These are phyloP conservation scores for Nepenthes mirabilis DNA, from an alignment of 148 eudicot genomes.

Conservation along the genomic window DNA sequence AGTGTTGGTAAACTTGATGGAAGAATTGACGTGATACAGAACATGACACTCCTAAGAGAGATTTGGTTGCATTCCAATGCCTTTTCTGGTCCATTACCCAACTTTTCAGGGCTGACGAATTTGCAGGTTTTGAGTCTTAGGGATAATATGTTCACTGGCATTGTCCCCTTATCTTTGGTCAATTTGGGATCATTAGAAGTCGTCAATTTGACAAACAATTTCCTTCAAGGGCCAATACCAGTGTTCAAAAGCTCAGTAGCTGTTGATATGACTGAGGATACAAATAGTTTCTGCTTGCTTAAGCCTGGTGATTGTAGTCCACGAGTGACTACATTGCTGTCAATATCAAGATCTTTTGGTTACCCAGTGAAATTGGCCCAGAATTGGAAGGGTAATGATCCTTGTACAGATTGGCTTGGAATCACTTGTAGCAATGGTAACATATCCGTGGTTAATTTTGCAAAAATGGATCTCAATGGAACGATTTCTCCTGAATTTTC, in stretches of 20 bases:
- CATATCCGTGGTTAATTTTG: conserved; percentile 61
- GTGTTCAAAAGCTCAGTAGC: conserved; percentile 48
- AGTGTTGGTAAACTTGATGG: conserved; percentile 42
- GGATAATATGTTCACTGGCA: conserved; percentile 69
- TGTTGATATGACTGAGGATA: conserved; percentile 37
- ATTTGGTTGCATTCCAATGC: conserved; percentile 75
- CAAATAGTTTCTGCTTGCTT: conserved; percentile 68
- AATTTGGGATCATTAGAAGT: conserved; percentile 46
- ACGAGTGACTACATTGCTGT: conserved; percentile 45
- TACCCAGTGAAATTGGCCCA: conserved; percentile 64
- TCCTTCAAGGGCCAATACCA: conserved; percentile 82
- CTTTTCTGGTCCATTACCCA: conserved; percentile 84
- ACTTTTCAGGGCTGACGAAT: conserved; percentile 50
- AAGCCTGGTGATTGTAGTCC: conserved; percentile 67
- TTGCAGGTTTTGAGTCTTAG: conserved; percentile 53
- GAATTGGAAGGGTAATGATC: conserved; percentile 81
- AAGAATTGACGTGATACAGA: conserved; percentile 58
- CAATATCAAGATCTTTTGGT: conserved; percentile 44
- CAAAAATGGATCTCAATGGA: conserved; percentile 69
- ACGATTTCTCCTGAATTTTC: conserved; percentile 65
- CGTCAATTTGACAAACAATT: conserved; percentile 83
- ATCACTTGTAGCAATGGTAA: conserved; percentile 66
- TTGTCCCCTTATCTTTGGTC: conserved; percentile 56
- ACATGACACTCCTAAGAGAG: conserved; percentile 81
- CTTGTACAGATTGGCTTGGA: conserved; percentile 78